Evolutionary conservation across 371 early-diverging fungal genomes (phyloP), one percentile per base, ranked within the genome.

Genomic region (Capillidium heterosporum): DNA sequence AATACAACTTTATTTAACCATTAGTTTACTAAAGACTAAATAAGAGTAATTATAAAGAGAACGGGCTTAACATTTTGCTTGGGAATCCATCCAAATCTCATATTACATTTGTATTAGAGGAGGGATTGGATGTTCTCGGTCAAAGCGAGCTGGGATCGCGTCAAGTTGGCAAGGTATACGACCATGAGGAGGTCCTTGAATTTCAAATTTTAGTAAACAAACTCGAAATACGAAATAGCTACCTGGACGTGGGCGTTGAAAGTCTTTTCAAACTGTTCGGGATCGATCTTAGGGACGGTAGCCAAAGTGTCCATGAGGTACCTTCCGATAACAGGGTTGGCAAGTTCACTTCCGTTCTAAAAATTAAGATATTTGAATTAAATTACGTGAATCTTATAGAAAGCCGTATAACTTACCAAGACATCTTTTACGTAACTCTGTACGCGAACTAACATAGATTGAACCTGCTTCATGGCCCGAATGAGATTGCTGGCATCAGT

Each of bases 271-370:
- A 95, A 92, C 55, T 82, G 82, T 56, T 69, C 71, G 32, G 82
- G 69, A 61, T 91, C 89, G 44, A 93, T 76, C 69, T 81, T 82
- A 58, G 94, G 95, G 21, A 93, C 84, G 41, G 82, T 81, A n/a
- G 90, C 81, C 56, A 95, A 77, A 50, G 90, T 84, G 64, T 95
- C 93, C 87, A 90, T 83, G 60, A 95, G 73, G 63, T 84, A 89
- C 57, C 91, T 86, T 48, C 95, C 95, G 60, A 92, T 78, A 11
- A 81, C 80, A 55, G 80, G 77, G 67, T 86, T 87, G 60, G 86
- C 78, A 21, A 76, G 69, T 35, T 71, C 71, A 29, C 69, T 69
- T 31, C 79, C 81, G 56, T 66, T 67, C 78, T 81, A 21, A n/a
- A 52, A 8, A 51, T 28, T 62, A 28, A 21, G 32, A 5, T 44